A percentile compares a stretch with the other conserved stretches of the same genome.
Evolutionary conservation across 495 filamentous ascomycete species (phyloP).

Genomic region (Penicillium lividum): DNA sequence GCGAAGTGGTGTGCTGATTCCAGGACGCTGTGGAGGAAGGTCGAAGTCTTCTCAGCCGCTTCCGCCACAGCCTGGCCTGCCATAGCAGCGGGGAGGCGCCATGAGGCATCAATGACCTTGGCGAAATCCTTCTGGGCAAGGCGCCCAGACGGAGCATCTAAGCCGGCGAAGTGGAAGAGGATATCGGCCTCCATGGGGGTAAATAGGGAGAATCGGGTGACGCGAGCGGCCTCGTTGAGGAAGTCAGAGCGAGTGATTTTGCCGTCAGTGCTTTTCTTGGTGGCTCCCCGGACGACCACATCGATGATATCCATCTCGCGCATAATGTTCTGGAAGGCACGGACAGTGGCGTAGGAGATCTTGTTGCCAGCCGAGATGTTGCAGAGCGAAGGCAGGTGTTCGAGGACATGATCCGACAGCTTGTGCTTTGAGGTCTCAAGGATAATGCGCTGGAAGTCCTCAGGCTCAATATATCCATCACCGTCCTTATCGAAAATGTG

Average conservation of each 20-base stretch:
- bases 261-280: conserved; percentile 78
- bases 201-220: conserved; percentile 90
- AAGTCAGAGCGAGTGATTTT: conserved; percentile 95
- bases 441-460: conserved; percentile 96
- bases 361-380: conserved; percentile 91
- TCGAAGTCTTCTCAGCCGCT: conserved; percentile 51
- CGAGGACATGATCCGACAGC: conserved; percentile 93
- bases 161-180: conserved; percentile 94
- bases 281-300: conserved; percentile 82
- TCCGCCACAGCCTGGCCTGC: conserved; percentile 43
- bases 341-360: conserved; percentile 95
- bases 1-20: conserved; percentile 88
- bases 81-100: conserved; percentile 62
- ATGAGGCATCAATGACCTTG: conserved; percentile 91
- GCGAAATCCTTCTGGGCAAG: conserved; percentile 84
- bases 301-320: conserved; percentile 97
- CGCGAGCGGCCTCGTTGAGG: conserved; percentile 85
- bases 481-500: conserved; percentile 84
- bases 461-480: conserved; percentile 97
- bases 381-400: conserved; percentile 90
- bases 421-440: conserved; percentile 92
- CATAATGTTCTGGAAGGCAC: conserved; percentile 96
- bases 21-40: conserved; percentile 60
- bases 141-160: conserved; percentile 83
- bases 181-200: conserved; percentile 99